Base-by-base conservation (phyloP, 129 eudicot species). In the Scalesia atractyloides region DNA sequence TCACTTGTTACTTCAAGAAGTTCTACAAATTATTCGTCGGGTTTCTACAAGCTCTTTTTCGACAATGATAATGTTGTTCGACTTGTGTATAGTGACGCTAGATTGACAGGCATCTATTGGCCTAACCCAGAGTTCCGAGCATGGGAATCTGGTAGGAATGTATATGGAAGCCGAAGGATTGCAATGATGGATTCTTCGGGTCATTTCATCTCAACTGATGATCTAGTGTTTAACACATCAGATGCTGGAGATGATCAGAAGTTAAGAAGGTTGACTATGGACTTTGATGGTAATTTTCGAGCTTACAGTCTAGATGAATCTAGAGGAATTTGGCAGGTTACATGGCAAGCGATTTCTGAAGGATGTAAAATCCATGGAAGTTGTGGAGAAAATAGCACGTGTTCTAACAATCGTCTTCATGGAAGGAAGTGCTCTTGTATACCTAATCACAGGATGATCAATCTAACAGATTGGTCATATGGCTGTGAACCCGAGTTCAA, bases 351-450 rank as follows among this genome's bases (percentile, higher is more conserved):
- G n/a, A 58, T 79, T 8, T 71, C 64, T 17, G 48, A 63, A 14
- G 12, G 48, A 1, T 83, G 78, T 60, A 70, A 18, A 22, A 62
- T 66, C 20, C 82, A 83, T 60, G 87, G 84, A 34, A 13, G 22
- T 15, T 83, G 87, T 46, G 87, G 84, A 51, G 48, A 58, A 6
- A 78, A 78, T 37, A 65, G 71, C 69, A 19, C 77, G 0, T 82
- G 86, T 34, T 44, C 44, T 19, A 20, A 68, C 47, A 77, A 60
- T 58, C 68, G 36, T 39, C 9, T 11, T 7, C 4, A 9, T 1
- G 80, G 81, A 15, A 82, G 86, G 59, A 49, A 26, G 9, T 82
- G 83, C 49, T 72, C 81, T 14, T 82, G 86, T 57, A 5, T 73
- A 13, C 82, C 82, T 6, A 68, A 76, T 13, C 68, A 65, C 58